A percentile compares a stretch with the other conserved stretches of the same genome.
These are phyloP conservation scores for Dioszegia aurantiaca DNA, from an alignment of 768 basidiomycete species.

Conservation along the genomic window DNA sequence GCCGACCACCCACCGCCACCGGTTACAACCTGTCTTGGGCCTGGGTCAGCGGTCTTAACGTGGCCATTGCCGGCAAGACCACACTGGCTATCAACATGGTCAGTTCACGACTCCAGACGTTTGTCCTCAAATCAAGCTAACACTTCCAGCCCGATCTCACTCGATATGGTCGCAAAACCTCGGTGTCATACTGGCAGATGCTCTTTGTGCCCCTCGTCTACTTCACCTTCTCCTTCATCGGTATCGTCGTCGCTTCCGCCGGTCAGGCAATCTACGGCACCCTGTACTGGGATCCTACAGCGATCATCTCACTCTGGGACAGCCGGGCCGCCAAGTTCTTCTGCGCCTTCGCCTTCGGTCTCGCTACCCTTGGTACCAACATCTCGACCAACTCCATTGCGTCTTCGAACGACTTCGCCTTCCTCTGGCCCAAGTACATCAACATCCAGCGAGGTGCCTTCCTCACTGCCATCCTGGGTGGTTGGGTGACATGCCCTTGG, in stretches of 20 bases:
- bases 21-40: slow-evolving; percentile 68
- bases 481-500: slow-evolving; percentile 85
- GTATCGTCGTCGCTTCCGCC: slow-evolving; percentile 76
- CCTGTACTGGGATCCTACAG: slow-evolving; percentile 68
- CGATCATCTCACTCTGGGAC: slow-evolving; percentile 70
- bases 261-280: slow-evolving; percentile 69
- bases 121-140: slow-evolving; percentile 4
- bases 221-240: slow-evolving; percentile 72
- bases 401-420: slow-evolving; percentile 82
- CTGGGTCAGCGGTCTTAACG: slow-evolving; percentile 74
- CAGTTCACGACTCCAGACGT: slow-evolving; percentile 46
- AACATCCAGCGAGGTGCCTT: slow-evolving; percentile 72
- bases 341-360: slow-evolving; percentile 67
- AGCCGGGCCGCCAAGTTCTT: slow-evolving; percentile 85
- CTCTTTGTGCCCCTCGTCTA: slow-evolving; percentile 74
- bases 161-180: slow-evolving; percentile 63
- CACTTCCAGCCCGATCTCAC: slow-evolving; percentile 69
- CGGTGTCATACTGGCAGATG: slow-evolving; percentile 62
- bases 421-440: slow-evolving; percentile 69
- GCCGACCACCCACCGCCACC: slow-evolving; percentile 57
- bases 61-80: slow-evolving; percentile 68
- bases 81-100: slow-evolving; percentile 58
- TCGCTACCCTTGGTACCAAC: slow-evolving; percentile 67
- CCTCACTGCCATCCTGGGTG: slow-evolving; percentile 75
- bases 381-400: slow-evolving; percentile 74